phyloP scores from a whole-genome alignment of 805 yeast species.

The Candida vaughaniae region DNA sequence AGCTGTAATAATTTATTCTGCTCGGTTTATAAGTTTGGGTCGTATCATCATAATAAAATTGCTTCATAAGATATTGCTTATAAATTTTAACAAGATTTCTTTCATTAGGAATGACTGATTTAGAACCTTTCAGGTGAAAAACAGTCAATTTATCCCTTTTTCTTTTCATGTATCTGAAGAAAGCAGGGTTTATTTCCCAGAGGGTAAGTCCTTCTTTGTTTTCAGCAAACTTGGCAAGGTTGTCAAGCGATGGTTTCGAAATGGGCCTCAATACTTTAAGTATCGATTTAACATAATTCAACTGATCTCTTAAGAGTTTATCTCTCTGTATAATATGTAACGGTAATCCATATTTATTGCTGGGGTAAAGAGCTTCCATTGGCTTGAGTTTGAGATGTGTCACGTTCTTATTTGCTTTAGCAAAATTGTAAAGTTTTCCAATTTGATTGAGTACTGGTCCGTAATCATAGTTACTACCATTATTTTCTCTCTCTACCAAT shows the following conservation, averaged over 20 bases:
- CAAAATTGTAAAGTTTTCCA: conserved; percentile 19
- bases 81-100: conserved; percentile 26
- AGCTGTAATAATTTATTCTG: conserved; percentile 26
- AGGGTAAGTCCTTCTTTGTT: neutral
- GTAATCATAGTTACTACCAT: conserved; percentile 2
- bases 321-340: conserved; percentile 27
- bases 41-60: conserved; percentile 23
- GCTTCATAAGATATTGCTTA: conserved; percentile 27
- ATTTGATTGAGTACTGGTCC: conserved; percentile 11
- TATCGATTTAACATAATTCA: conserved; percentile 23
- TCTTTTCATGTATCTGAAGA: conserved; percentile 25
- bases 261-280: conserved; percentile 23
- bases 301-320: conserved; percentile 20
- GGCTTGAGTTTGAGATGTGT: conserved; percentile 25
- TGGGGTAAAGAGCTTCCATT: conserved; percentile 31
- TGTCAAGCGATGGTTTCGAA: conserved; percentile 13
- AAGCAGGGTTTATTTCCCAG: conserved; percentile 21
- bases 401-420: conserved; percentile 19
- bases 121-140: conserved; percentile 16
- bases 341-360: conserved; percentile 32
- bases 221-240: conserved; percentile 15
- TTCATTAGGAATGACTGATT: conserved; percentile 28
- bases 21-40: conserved; percentile 19
- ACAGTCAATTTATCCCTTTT: conserved; percentile 15
- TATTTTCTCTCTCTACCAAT: neutral